Conservation (phyloP, 2,329 filamentous ascomycete genomes). For the Grosmannia clavigera region DNA sequence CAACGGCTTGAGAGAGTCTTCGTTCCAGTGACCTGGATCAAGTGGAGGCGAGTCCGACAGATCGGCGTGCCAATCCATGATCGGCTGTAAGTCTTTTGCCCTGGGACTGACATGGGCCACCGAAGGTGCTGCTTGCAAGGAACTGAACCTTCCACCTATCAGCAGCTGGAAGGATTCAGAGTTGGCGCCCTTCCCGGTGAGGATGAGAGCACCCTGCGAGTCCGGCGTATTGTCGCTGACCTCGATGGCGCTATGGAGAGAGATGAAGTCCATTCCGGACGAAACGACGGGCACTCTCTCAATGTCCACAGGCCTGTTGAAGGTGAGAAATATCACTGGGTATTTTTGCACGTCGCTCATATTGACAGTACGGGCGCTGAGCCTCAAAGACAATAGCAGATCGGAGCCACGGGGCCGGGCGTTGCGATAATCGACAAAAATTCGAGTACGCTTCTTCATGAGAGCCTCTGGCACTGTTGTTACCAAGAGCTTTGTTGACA, state of each 20-base stretch:
- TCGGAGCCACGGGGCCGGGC: background rate
- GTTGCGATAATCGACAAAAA: slow-evolving; percentile 10
- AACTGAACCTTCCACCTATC: background rate
- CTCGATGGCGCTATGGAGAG: slow-evolving; percentile 6
- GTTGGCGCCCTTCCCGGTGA: background rate
- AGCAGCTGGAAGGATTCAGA: background rate
- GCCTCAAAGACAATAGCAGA: background rate
- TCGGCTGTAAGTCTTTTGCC: background rate
- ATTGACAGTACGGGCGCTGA: background rate
- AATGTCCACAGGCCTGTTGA: slow-evolving; percentile 6
- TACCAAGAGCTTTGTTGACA: slow-evolving; percentile 4
- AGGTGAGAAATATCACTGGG: slow-evolving; percentile 3
- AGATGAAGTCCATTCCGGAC: slow-evolving; percentile 5
- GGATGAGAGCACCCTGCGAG: background rate
- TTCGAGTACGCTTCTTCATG: background rate
- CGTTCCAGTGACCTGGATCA: background rate
- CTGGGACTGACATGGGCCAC: background rate
- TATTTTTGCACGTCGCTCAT: background rate
- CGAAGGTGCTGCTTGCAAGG: background rate
- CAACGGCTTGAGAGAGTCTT: background rate
- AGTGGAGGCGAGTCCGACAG: background rate
- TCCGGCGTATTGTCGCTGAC: background rate
- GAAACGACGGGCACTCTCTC: background rate
- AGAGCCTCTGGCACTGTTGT: slow-evolving; percentile 1
- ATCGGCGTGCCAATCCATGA: slow-evolving; percentile 8